Evolutionary conservation across 331 rosid genomes (phyloP), one percentile per base, ranked within the genome.

Genomic region (Cydonia oblonga): DNA sequence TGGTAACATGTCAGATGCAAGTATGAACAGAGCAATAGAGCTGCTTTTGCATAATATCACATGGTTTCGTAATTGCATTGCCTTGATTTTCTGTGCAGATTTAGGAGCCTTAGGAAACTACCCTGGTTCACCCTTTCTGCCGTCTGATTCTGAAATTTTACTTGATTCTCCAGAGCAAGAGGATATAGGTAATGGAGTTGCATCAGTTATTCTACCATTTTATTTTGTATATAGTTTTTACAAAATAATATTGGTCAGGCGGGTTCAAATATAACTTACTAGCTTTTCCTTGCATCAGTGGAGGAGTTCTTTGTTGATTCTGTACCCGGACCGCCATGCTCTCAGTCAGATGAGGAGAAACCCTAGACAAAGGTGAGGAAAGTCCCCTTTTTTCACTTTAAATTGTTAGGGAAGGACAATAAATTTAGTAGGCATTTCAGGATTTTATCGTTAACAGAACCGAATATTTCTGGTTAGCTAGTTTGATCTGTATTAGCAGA

Each of bases 221-320:
- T 20, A 29, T 69, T 64, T 40, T 40, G 3, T 40, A 12, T 40
- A 1, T 12, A 11, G 46, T 40, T 40, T 40, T 40, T 40, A 40
- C 46, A 40, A 12, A 40, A 3, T 12, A 40, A 40, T 40, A 40
- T 40, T 40, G 46, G 5, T 12, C 46, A 12, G 46, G 46, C 46
- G 46, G 46, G 46, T 40, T 40, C 46, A 40, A 40, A 12, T 40
- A 40, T 40, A 40, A 12, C 46, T 65, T 30, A 57, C 69, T 26
- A 49, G 54, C 68, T 76, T 64, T 51, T 9, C 79, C 68, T 81
- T 3, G 58, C 87, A 82, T 78, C 96, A 85, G 96, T 91, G 84
- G 99, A 91, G 83, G 99, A 95, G 84, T 95, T 89, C 93, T 91
- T 95, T 79, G 99, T 85, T 57, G 93, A 91, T 79, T 86, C 99